A percentile compares a stretch with the other conserved stretches of the same genome.
Evolutionary conservation across 768 basidiomycete genomes (phyloP).

Genomic region (Pleurotus ostreatus): DNA sequence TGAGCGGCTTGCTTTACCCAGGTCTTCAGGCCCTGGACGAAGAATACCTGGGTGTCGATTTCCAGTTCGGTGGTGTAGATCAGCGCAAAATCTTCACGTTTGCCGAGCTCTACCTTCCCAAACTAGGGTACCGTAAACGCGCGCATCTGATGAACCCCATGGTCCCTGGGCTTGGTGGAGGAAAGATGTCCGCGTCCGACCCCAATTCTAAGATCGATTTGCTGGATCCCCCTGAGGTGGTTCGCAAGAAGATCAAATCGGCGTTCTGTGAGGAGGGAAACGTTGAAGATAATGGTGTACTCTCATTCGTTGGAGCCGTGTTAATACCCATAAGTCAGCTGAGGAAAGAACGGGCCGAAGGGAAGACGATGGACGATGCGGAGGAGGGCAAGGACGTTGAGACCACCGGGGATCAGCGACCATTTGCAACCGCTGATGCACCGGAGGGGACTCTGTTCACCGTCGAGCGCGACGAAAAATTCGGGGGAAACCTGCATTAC

Average conservation of each 20-base stretch:
- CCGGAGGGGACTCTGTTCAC: constrained; percentile 82
- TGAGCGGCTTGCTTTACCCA: constrained; percentile 93
- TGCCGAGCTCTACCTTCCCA: constrained; percentile 92
- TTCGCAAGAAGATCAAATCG: constrained; percentile 85
- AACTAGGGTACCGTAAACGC: constrained; percentile 89
- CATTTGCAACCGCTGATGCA: constrained; percentile 66
- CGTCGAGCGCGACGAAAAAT: constrained; percentile 73
- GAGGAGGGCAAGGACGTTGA: constrained; percentile 18
- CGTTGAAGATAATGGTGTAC: constrained; percentile 80
- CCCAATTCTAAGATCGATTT: constrained; percentile 99
- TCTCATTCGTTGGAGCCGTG: constrained; percentile 84
- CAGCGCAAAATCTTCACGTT: constrained; percentile 99
- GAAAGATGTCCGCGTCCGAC: constrained; percentile 98
- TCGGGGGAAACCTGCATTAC: constrained; percentile 80
- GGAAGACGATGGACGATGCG: constrained; percentile 45
- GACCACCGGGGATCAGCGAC: constrained; percentile 43
- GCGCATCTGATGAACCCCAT: constrained; percentile 98
- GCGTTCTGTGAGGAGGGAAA: constrained; percentile 97
- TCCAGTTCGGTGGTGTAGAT: constrained; percentile 97
- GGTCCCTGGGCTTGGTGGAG: constrained; percentile 92
- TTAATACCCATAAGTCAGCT: constrained; percentile 83
- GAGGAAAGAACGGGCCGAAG: constrained; percentile 53
- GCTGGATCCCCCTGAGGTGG: constrained; percentile 78
- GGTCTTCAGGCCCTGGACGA: constrained; percentile 97
- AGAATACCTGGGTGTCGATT: constrained; percentile 92